Conservation (phyloP, 2,329 filamentous ascomycete species). For the Aspergillus chevalieri region DNA sequence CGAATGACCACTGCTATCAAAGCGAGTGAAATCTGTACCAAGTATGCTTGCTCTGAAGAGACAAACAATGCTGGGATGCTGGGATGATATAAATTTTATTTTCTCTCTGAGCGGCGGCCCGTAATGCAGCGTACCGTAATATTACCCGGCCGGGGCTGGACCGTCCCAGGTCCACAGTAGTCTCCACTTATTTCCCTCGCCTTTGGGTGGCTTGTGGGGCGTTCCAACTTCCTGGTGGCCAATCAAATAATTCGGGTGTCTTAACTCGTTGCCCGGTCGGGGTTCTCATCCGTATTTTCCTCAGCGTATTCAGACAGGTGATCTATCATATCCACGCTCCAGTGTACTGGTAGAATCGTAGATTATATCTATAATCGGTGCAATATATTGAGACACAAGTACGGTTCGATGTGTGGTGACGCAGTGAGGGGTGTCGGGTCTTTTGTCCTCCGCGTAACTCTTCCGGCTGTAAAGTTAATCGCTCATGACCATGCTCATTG, state of each 20-base stretch:
- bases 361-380: not conserved
- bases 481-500: not conserved
- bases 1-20: not conserved
- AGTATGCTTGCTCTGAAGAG: not conserved
- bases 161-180: too few species aligned
- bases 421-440: not conserved
- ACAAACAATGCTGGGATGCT: not conserved
- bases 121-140: not conserved
- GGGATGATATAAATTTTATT: not conserved
- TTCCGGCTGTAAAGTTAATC: not conserved
- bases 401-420: not conserved
- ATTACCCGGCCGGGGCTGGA: too few species aligned
- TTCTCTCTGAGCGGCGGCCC: not conserved
- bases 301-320: too few species aligned
- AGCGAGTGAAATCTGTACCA: not conserved
- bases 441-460: not conserved
- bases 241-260: too few species aligned
- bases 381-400: not conserved
- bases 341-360: not conserved
- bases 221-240: too few species aligned
- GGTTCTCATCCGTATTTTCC: too few species aligned
- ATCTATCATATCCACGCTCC: too few species aligned
- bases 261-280: too few species aligned
- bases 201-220: too few species aligned
- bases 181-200: too few species aligned